Conservation (phyloP, 1,139 yeast species). For the Zygosaccharomyces sapae region DNA sequence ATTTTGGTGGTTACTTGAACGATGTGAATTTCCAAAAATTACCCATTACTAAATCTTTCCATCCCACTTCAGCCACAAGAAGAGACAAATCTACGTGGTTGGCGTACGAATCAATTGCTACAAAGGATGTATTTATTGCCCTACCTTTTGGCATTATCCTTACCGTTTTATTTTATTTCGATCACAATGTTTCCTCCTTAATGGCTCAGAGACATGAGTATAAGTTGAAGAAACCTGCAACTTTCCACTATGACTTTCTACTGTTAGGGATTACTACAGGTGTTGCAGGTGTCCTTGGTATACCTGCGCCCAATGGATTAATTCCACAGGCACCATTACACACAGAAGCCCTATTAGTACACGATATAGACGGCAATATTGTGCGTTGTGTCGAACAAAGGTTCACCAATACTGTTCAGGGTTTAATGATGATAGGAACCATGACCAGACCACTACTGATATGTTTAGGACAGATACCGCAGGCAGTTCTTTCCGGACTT, state of each 20-base stretch:
- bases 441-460: constrained; percentile 85
- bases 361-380: constrained; percentile 43
- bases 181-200: constrained; percentile 88
- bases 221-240: constrained; percentile 78
- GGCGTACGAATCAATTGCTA: constrained; percentile 61
- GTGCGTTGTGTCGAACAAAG: constrained; percentile 82
- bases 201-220: constrained; percentile 84
- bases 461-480: constrained; percentile 84
- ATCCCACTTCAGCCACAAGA: constrained; percentile 55
- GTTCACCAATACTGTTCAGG: constrained; percentile 78
- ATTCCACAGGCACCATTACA: constrained; percentile 97
- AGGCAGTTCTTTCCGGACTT: constrained; percentile 85
- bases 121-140: constrained; percentile 78
- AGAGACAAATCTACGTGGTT: constrained; percentile 38
- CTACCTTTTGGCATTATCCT: constrained; percentile 85
- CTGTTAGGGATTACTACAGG: constrained; percentile 84
- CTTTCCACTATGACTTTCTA: constrained; percentile 91
- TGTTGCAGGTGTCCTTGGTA: constrained; percentile 76
- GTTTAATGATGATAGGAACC: constrained; percentile 74
- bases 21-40: constrained; percentile 52
- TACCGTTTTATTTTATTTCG: constrained; percentile 83
- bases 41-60: constrained; percentile 70
- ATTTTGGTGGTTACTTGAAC: constrained; percentile 73
- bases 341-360: constrained; percentile 70
- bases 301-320: constrained; percentile 94